A percentile compares a stretch with the other conserved stretches of the same genome.
Conservation (phyloP, 169 alveolate genomes). For the Plasmodium chabaudi region DNA sequence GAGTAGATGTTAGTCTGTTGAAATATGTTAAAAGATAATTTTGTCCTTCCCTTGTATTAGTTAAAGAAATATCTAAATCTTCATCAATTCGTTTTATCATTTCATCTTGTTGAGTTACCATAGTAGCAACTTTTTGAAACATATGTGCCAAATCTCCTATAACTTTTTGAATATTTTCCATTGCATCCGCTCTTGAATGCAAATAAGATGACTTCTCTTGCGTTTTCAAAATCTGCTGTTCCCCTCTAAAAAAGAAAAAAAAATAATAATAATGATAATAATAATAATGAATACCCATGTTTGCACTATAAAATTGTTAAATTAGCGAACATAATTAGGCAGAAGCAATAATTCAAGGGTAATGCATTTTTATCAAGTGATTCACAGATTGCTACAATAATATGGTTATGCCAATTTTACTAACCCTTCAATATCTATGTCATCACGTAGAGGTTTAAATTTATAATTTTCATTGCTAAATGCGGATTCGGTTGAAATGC, state of each 20-base stretch:
- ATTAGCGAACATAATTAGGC: neutral
- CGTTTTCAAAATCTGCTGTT: conserved; percentile 31
- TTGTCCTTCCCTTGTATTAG: conserved; percentile 80
- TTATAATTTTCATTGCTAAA: conserved; percentile 55
- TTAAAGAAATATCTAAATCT: conserved; percentile 81
- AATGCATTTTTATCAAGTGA: too few species aligned
- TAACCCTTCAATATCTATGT: conserved; percentile 61
- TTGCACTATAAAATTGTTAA: neutral
- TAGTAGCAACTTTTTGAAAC: conserved; percentile 83
- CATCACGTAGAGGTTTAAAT: conserved; percentile 34
- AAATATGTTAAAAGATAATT: conserved; percentile 38
- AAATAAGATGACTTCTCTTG: conserved; percentile 21
- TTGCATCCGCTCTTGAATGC: conserved; percentile 80
- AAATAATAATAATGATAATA: conserved; percentile 3
- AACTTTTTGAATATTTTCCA: conserved; percentile 85
- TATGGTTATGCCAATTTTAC: too few species aligned
- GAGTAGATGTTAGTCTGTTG: conserved; percentile 25
- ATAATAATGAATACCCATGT: neutral
- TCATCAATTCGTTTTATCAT: conserved; percentile 86
- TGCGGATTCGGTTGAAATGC: conserved; percentile 48
- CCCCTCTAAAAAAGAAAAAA: conserved; percentile 34
- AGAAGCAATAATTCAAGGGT: neutral
- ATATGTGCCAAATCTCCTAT: conserved; percentile 86
- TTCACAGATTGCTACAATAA: too few species aligned
- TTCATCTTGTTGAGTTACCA: conserved; percentile 86